A percentile compares a stretch with the other conserved stretches of the same genome.
phyloP scores from a whole-genome alignment of 306 rosid genomes.

The Prinsepia uniflora region DNA sequence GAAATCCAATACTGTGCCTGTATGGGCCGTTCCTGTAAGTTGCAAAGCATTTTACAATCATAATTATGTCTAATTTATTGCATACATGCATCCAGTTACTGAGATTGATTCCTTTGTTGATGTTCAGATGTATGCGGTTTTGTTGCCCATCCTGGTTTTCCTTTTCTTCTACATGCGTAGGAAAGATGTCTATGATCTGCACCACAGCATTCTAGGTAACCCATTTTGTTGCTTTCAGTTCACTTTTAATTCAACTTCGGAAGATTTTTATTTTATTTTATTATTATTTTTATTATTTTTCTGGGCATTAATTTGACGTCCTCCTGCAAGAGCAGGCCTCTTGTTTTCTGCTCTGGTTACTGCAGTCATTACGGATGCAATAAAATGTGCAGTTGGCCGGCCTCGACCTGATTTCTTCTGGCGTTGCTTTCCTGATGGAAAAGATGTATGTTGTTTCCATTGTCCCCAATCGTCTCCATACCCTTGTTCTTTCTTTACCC shows the following conservation, averaged over 20 bases:
- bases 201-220: constrained; percentile 76
- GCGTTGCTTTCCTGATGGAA: constrained; percentile 95
- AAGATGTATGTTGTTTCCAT: constrained; percentile 34
- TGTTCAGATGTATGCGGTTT: constrained; percentile 67
- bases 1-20: constrained; percentile 76
- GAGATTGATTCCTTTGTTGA: constrained; percentile 15
- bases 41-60: neutral
- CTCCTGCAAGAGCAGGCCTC: constrained; percentile 48
- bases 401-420: constrained; percentile 97
- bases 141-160: constrained; percentile 71
- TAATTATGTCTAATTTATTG: neutral
- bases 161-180: constrained; percentile 58
- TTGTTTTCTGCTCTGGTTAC: constrained; percentile 73
- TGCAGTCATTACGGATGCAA: constrained; percentile 75
- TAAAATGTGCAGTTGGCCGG: constrained; percentile 82
- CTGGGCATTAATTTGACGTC: neutral
- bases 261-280: neutral
- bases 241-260: neutral
- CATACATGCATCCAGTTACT: neutral
- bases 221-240: neutral
- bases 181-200: constrained; percentile 86
- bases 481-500: neutral
- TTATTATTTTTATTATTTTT: too few species aligned
- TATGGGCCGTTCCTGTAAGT: constrained; percentile 92
- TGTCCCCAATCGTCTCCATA: neutral